A percentile compares a stretch with the other conserved stretches of the same genome.
Evolutionary conservation across 2,329 filamentous ascomycete genomes (phyloP).

Genomic region (Coleophoma crateriformis): DNA sequence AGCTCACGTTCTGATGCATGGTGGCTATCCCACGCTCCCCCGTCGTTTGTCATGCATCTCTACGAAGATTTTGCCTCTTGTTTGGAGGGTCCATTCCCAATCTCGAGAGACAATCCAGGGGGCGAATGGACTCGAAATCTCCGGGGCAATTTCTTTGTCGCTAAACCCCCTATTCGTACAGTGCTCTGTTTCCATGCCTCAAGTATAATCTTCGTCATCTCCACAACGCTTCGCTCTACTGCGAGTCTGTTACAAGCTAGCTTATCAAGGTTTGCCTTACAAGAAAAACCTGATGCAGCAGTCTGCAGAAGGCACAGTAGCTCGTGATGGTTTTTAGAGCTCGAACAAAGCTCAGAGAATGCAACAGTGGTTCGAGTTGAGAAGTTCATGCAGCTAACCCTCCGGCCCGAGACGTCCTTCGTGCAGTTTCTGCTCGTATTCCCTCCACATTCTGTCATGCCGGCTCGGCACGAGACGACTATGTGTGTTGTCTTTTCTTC

Average conservation of each 20-base stretch:
- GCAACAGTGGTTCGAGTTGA: background rate
- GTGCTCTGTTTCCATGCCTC: background rate
- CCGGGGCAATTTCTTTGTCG: background rate
- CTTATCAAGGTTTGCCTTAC: background rate
- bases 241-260: background rate
- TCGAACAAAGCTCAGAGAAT: background rate
- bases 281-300: background rate
- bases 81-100: no score
- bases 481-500: background rate
- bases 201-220: background rate
- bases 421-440: background rate
- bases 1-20: no score
- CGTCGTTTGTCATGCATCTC: background rate
- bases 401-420: background rate
- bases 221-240: background rate
- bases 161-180: background rate
- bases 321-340: no score
- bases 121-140: background rate
- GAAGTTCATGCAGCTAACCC: background rate
- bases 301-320: background rate
- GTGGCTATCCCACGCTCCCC: background rate
- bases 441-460: background rate
- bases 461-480: background rate
- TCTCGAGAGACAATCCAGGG: background rate
- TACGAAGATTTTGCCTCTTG: background rate